These are phyloP conservation scores for Candida freyschussii DNA, from an alignment of 1,139 yeast genomes.

Conservation along the genomic window DNA sequence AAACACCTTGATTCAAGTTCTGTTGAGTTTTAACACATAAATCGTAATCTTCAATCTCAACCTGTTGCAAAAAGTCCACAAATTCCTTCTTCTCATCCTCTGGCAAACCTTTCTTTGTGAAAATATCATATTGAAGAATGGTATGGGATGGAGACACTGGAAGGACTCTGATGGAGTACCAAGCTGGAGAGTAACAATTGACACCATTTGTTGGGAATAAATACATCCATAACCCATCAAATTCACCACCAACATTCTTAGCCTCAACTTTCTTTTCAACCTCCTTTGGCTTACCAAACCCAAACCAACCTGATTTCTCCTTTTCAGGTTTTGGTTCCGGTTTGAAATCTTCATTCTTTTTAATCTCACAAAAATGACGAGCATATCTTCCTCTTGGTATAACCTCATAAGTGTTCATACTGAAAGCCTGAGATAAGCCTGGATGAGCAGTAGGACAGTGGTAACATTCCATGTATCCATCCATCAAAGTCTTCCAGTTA, in stretches of 20 bases:
- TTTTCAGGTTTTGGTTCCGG: conserved; percentile 33
- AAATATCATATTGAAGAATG: conserved; percentile 54
- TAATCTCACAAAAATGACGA: conserved; percentile 56
- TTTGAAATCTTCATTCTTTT: conserved; percentile 36
- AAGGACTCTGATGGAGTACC: conserved; percentile 58
- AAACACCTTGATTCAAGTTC: conserved; percentile 55
- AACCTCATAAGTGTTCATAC: conserved; percentile 60
- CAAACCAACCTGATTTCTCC: conserved; percentile 41
- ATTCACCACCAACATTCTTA: conserved; percentile 52
- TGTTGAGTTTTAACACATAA: conserved; percentile 55
- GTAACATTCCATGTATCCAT: conserved; percentile 63
- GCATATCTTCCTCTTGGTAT: conserved; percentile 55
- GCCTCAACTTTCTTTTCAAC: conserved; percentile 18
- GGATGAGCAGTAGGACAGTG: conserved; percentile 68
- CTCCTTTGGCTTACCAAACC: conserved; percentile 38
- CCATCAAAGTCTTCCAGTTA: conserved; percentile 65
- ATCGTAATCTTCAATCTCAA: conserved; percentile 56
- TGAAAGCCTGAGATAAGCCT: conserved; percentile 51
- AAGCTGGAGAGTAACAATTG: conserved; percentile 62
- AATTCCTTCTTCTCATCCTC: conserved; percentile 51
- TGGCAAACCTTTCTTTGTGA: conserved; percentile 53
- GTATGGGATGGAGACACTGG: conserved; percentile 51
- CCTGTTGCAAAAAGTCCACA: conserved; percentile 57
- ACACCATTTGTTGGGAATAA: conserved; percentile 54
- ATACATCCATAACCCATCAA: conserved; percentile 59